Evolutionary conservation across 352 stramenopile genomes (phyloP).

Genomic region (Albugo laibachii): DNA sequence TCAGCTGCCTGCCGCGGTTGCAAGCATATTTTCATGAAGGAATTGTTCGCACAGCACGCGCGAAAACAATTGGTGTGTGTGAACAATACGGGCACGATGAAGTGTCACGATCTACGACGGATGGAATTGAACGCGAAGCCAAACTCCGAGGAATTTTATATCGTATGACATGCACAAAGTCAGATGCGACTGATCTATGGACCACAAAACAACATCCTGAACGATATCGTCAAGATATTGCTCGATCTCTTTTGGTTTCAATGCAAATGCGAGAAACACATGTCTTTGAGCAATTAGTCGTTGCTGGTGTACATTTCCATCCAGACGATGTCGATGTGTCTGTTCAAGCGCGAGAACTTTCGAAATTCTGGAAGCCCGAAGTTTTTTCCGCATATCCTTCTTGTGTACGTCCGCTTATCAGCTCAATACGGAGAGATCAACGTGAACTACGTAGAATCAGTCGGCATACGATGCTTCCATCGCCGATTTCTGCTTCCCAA

Average conservation of each 20-base stretch:
- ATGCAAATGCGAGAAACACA: conserved; percentile 67
- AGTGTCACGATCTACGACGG: no score
- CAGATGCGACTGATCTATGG: conserved; percentile 36
- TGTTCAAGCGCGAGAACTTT: conserved; percentile 9
- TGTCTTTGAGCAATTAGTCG: conserved; percentile 71
- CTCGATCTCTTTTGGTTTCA: conserved; percentile 52
- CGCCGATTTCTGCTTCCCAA: conserved; percentile 66
- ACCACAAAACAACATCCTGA: conserved; percentile 18
- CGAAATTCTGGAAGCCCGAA: conserved; percentile 48
- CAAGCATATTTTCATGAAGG: background rate
- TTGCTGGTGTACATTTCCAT: conserved; percentile 23
- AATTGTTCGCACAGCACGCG: background rate
- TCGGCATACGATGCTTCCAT: conserved; percentile 8
- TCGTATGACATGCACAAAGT: conserved; percentile 57
- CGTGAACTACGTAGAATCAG: background rate
- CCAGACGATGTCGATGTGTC: conserved; percentile 7
- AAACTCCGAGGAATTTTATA: conserved; percentile 21
- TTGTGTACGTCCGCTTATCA: conserved; percentile 8
- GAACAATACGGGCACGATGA: background rate
- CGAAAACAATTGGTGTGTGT: conserved; percentile 13
- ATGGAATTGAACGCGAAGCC: no score
- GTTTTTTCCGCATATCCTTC: conserved; percentile 46
- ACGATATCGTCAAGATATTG: conserved; percentile 18
- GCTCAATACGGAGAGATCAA: background rate
- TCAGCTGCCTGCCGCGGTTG: background rate